These are phyloP conservation scores for Tardiomyces blankii DNA, from an alignment of 1,139 yeast genomes.

Conservation along the genomic window DNA sequence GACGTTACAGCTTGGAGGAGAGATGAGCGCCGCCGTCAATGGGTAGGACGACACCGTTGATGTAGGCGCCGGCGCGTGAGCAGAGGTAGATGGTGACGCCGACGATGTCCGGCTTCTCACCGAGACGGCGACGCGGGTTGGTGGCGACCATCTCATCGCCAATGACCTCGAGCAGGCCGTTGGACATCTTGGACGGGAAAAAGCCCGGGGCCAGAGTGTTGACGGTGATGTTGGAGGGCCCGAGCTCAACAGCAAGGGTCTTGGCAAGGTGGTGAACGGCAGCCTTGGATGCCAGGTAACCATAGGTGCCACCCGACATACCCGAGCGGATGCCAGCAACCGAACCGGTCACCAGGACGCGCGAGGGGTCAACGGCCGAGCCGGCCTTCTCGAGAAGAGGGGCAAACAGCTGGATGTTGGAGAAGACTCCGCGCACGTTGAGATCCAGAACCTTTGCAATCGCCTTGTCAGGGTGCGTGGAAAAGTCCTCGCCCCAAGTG, in stretches of 20 bases:
- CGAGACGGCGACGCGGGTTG: constrained; percentile 60
- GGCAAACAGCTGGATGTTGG: constrained; percentile 49
- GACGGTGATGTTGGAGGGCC: constrained; percentile 72
- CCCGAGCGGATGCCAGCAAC: constrained; percentile 33
- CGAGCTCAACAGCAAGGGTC: constrained; percentile 73
- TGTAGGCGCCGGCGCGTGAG: constrained; percentile 46
- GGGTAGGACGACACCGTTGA: constrained; percentile 66
- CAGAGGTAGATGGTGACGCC: constrained; percentile 49
- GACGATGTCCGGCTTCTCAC: constrained; percentile 50
- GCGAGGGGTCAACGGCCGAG: constrained; percentile 47
- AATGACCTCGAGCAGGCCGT: constrained; percentile 43
- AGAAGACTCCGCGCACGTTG: constrained; percentile 63
- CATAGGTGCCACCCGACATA: constrained; percentile 53
- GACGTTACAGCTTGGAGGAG: constrained; percentile 11
- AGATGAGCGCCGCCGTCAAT: constrained; percentile 55
- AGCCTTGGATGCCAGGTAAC: constrained; percentile 68
- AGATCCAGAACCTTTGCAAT: constrained; percentile 53
- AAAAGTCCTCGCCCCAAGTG: constrained; percentile 63
- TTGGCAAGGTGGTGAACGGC: constrained; percentile 65
- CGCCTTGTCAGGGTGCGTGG: constrained; percentile 50
- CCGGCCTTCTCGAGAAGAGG: constrained; percentile 50
- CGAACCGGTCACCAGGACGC: constrained; percentile 61
- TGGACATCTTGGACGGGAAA: constrained; percentile 69
- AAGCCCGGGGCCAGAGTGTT: constrained; percentile 75
- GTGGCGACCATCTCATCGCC: constrained; percentile 36